Evolutionary conservation across 148 eudicot species (phyloP), one percentile per base, ranked within the genome.

Genomic region (Hydrangea macrophylla): DNA sequence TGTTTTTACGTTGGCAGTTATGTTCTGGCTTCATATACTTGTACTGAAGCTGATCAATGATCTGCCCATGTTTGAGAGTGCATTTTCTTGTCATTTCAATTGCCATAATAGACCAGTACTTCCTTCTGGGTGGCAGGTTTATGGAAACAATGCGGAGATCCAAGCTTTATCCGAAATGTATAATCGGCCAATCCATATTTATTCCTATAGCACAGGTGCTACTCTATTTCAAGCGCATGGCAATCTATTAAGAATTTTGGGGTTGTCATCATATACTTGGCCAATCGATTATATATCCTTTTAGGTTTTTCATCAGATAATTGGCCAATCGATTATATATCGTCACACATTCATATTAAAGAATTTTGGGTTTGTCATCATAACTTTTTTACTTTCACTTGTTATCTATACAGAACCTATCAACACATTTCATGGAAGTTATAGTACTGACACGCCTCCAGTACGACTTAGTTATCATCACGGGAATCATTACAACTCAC

Each of bases 401-500:
- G 5, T 48, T 48, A 48, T 53, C 36, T 15, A 54, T 72, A 72
- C 86, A 95, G 99, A 95, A 61, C 99, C 99, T 62, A 87, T 91
- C 58, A 95, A 95, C 79, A 95, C 83, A 50, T 91, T 95, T 71
- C 99, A 95, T 70, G 90, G 96, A 68, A 91, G 84, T 81, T 95
- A 95, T 64, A 73, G 77, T 68, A 81, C 96, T 17, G 99, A 95
- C 65, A 70, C 78, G 50, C 99, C 99, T 77, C 99, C 99, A 32
- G 77, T 95, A 51, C 85, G 96, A 65, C 81, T 95, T 36, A 95
- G 97, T 73, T 91, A 65, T 74, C 97, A 95, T 80, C 90, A 89
- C 36, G 97, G 97, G 8, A 95, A 95, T 80, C 99, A 95, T 74
- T 95, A 95, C 78, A 95, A 95, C 75, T 95, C 99, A 20, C 97